These are phyloP conservation scores for Venturia aucupariae DNA, from an alignment of 2,329 filamentous ascomycete species.

Conservation along the genomic window DNA sequence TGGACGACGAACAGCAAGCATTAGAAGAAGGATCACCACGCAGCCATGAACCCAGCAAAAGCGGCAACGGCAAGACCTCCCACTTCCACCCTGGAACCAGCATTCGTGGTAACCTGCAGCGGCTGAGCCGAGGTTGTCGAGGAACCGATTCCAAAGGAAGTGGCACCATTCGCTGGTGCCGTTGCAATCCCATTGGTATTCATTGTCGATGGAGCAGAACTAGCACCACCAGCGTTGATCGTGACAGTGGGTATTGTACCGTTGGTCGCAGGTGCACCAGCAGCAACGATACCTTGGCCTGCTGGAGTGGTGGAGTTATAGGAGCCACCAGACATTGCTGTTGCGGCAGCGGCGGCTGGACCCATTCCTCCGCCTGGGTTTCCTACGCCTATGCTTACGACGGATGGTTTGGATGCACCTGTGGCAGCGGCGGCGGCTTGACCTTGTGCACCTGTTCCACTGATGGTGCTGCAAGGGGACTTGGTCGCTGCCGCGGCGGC, in stretches of 20 bases:
- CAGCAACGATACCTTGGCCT: constrained; percentile 5
- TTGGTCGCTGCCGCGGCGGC: background rate
- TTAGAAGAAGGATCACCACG: background rate
- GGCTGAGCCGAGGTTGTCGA: background rate
- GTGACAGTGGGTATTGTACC: constrained; percentile 6
- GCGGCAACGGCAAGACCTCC: background rate
- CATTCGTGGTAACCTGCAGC: constrained; percentile 3
- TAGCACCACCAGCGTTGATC: background rate
- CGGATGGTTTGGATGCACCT: background rate
- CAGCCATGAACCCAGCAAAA: background rate
- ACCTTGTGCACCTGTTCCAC: background rate
- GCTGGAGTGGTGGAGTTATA: background rate
- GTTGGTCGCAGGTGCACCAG: constrained; percentile 1
- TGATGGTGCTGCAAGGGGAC: background rate
- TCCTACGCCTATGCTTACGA: background rate
- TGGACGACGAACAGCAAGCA: background rate
- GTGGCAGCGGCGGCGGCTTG: background rate
- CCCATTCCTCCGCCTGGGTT: background rate
- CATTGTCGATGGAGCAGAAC: background rate
- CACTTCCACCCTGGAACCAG: constrained; percentile 1
- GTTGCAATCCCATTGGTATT: background rate
- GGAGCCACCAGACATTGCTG: background rate
- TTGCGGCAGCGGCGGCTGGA: background rate
- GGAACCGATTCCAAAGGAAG: background rate
- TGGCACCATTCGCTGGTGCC: background rate